Conservation (phyloP, 2,329 filamentous ascomycete genomes). For the Cryphonectria parasitica region DNA sequence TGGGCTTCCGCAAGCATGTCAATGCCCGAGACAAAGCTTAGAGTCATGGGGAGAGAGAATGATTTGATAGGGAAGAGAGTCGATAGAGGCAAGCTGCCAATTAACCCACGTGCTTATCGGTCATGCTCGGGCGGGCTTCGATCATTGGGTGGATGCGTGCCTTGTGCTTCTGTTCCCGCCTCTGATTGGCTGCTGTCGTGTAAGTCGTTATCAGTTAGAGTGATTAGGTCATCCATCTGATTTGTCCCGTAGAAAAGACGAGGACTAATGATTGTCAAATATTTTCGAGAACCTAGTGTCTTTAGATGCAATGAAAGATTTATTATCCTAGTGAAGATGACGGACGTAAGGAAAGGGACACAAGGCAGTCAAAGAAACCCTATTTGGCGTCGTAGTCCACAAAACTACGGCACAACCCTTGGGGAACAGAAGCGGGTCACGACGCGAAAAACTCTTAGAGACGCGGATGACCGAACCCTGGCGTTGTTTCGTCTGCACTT, state of each 20-base stretch:
- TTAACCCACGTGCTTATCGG: constrained; percentile 20
- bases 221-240: constrained; percentile 2
- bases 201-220: constrained; percentile 19
- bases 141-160: constrained; percentile 23
- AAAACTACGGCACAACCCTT: not conserved
- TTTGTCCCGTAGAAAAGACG: not conserved
- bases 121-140: constrained; percentile 20
- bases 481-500: constrained; percentile 2
- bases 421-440: not conserved
- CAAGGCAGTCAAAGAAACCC: not conserved
- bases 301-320: too few relatives aligned
- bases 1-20: not conserved
- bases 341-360: not conserved
- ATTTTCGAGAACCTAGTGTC: too few relatives aligned
- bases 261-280: too few relatives aligned
- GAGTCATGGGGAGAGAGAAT: not conserved
- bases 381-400: not conserved
- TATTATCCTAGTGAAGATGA: not conserved
- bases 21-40: not conserved
- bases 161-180: constrained; percentile 26
- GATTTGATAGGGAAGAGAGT: not conserved
- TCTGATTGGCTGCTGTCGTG: constrained; percentile 30
- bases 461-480: not conserved
- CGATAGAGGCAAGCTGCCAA: constrained; percentile 14
- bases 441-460: not conserved